These are phyloP conservation scores for Pseudohyphozyma bogoriensis DNA, from an alignment of 768 basidiomycete species.

Conservation along the genomic window DNA sequence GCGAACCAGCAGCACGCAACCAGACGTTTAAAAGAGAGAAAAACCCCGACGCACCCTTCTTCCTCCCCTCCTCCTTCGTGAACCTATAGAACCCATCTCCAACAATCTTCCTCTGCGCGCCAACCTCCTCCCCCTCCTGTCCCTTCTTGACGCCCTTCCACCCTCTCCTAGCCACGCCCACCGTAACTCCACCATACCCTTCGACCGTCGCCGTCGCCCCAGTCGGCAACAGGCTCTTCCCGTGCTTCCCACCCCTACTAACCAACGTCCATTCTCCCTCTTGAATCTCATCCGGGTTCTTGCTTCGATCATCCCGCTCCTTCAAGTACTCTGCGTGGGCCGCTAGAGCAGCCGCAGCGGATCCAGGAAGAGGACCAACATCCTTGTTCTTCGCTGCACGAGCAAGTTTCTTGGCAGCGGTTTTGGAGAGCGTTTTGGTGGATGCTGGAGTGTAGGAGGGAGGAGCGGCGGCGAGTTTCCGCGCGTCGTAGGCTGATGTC, in stretches of 20 bases:
- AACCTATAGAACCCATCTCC: conserved; percentile 28
- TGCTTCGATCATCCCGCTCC: not conserved
- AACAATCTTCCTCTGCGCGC: conserved; percentile 23
- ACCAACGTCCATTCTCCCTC: conserved; percentile 26
- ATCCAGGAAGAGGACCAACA: conserved; percentile 12
- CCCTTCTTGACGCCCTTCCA: conserved; percentile 9
- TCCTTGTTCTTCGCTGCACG: not conserved
- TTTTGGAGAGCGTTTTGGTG: not conserved
- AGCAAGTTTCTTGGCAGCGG: not conserved
- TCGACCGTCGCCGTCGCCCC: conserved; percentile 6
- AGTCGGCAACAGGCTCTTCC: conserved; percentile 13
- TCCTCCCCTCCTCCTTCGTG: conserved; percentile 14
- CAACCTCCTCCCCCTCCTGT: not conserved
- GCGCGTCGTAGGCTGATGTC: conserved; percentile 17
- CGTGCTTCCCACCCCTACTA: conserved; percentile 20
- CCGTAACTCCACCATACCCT: conserved; percentile 21
- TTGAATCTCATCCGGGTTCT: conserved; percentile 20
- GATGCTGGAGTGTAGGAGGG: not conserved
- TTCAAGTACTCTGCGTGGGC: conserved; percentile 6
- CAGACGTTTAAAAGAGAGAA: not conserved
- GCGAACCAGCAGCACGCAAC: not conserved
- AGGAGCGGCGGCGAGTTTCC: conserved; percentile 6
- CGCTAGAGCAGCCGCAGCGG: conserved; percentile 20
- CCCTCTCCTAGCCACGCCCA: conserved; percentile 19
- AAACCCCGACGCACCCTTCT: conserved; percentile 17